Evolutionary conservation across 106 monocot species (phyloP), one percentile per base, ranked within the genome.

Genomic region (Dioscorea dumetorum): DNA sequence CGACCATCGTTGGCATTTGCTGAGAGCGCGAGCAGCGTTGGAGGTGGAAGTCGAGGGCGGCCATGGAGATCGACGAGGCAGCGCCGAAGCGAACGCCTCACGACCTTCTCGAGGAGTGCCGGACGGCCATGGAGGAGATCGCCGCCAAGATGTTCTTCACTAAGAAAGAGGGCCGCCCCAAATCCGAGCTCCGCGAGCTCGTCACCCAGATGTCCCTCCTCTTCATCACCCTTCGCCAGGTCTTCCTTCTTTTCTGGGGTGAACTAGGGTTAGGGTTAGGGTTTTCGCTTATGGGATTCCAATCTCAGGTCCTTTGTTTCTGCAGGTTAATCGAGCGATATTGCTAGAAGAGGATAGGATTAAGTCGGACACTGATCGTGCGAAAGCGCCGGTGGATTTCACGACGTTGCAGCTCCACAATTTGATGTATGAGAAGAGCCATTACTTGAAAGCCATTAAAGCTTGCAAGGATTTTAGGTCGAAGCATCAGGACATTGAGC

Each of bases 391-490:
- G 6, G 93, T 99, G 72, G 99, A 99, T 67, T 79, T 85, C 23
- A 83, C 99, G 15, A 99, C 85, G 18, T 34, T 99, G 62, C 99
- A 99, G 70, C 80, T 99, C 28, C 93, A 99, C 66, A 99, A 93
- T 61, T 59, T 99, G 69, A 77, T 90, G 80, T 99, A 99, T 33
- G 99, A 99, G 85, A 99, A 99, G 83, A 93, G 90, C 35, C 93
- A 93, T 70, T 93, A 93, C 74, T 57, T 90, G 64, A 99, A 99
- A 63, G 87, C 87, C 31, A 99, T 99, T 33, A 99, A 93, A 48
- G 80, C 99, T 15, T 99, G 99, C 82, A 87, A 69, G 50, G 93
- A 99, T 62, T 99, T 99, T 62, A 74, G 62, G 52, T 87, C 99
- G 10, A 93, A 90, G 85, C 85, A 87, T 34, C 90, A 87, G 10